Base-by-base conservation (phyloP, 2,329 filamentous ascomycete genomes). In the Fusarium aywerte region DNA sequence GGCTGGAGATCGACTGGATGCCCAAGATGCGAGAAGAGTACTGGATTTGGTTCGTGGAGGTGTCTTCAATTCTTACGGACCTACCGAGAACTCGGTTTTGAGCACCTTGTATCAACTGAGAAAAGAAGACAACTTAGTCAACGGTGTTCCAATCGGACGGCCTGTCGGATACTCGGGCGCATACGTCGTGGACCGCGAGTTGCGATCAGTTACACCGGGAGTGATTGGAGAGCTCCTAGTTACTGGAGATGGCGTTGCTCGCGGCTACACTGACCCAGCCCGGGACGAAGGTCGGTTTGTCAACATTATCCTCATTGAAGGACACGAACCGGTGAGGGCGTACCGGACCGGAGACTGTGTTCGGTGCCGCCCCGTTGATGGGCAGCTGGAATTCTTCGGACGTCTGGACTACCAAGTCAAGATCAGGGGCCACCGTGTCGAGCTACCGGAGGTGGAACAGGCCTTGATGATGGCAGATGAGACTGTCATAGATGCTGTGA, bases 391-490 rank as follows among this genome's bases (percentile, higher is more conserved):
- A 20, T 76, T 74, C 47, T 58, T 76, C 2, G 72, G 72, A 2
- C 71, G 75, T 13, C 69, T 72, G 3, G 75, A 77, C 21, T 23
- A 35, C 21, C 45, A 49, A 29, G 59, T 75, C 47, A 77, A 77
- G 55, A 63, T 78, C 11, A 69, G 74, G 20, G 75, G 76, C 11
- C 69, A 77, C 10, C 72, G 76, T 4, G 49, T 77, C 25, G 76
- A 78, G 51, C 51, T 72, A 3, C 68, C 55, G 0, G 75, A 77
- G 32, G 68, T 77, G 4, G 75, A 77, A 20, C 48, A 47, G 10
- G 44, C 44, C 7, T 7, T 45, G 6, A 48, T 48, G 44, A 21
- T 27, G 20, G 44, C 18, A 36, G 21, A 23, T n/a, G 44, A 48
- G 29, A 23, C 29, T 23, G 16, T 36, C 4, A 25, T 32, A 12